phyloP scores from a whole-genome alignment of 73 alveolate species.

The Paramecium sexaurelia region DNA sequence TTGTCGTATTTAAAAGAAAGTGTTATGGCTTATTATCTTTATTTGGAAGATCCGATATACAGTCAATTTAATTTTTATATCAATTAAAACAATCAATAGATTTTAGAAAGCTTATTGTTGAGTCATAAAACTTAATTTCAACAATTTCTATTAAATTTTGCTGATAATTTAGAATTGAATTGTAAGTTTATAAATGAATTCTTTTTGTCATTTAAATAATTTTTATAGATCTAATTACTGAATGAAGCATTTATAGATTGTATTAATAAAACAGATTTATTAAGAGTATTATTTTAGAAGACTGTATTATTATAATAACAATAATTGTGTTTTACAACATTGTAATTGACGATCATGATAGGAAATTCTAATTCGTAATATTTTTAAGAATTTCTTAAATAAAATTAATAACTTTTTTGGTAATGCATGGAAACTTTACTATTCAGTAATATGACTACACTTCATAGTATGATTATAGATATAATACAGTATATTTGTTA shows the following conservation, averaged over 20 bases:
- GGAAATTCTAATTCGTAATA: not conserved
- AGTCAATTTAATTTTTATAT: not conserved
- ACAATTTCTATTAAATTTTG: not conserved
- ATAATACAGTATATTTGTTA: not conserved
- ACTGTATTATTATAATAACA: not conserved
- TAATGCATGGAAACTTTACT: not conserved
- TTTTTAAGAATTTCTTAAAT: not conserved
- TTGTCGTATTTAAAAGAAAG: constrained; percentile 30
- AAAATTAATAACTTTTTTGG: not conserved
- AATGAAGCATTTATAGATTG: not conserved
- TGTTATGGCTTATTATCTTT: constrained; percentile 53
- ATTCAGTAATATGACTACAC: not conserved
- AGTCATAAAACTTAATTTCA: not conserved
- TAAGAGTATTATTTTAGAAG: not conserved
- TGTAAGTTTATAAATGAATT: constrained; percentile 45
- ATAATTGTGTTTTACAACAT: not conserved
- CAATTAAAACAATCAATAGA: not conserved
- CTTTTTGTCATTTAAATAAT: not conserved
- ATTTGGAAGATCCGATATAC: constrained; percentile 46
- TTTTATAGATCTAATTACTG: not conserved
- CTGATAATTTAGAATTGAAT: not conserved
- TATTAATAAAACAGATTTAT: not conserved
- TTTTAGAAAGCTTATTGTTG: not conserved
- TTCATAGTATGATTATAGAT: not conserved
- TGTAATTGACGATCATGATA: not conserved